phyloP scores from a whole-genome alignment of 2,329 filamentous ascomycete species.

The Ophiostoma fasciatum region DNA sequence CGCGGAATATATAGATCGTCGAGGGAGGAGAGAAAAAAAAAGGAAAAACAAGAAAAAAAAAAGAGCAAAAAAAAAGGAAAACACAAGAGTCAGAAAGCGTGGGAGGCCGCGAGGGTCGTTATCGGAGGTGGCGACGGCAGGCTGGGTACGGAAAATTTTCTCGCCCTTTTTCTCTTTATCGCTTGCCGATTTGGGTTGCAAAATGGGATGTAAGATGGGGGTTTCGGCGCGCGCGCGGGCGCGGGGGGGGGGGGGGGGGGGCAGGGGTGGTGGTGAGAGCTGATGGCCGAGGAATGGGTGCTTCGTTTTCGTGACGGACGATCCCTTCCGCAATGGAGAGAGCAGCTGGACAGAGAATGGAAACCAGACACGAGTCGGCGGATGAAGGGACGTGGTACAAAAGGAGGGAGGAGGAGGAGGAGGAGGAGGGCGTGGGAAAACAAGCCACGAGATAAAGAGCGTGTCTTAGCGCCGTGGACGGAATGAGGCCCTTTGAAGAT shows the following conservation, averaged over 20 bases:
- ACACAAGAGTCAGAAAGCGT: not conserved
- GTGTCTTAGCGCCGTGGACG: slow-evolving; percentile 1
- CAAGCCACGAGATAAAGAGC: slow-evolving; percentile 5
- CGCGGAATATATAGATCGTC: not conserved
- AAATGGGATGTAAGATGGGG: slow-evolving; percentile 4
- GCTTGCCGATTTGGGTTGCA: slow-evolving; percentile 7
- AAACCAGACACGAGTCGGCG: too few species aligned
- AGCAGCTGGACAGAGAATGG: not conserved
- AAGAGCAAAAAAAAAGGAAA: not conserved
- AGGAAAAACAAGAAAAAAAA: not conserved
- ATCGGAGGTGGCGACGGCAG: slow-evolving; percentile 8
- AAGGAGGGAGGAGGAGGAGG: not conserved
- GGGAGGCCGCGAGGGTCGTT: not conserved
- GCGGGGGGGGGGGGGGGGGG: not conserved
- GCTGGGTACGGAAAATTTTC: slow-evolving; percentile 4
- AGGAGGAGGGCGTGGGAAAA: not conserved
- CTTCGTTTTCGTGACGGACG: not conserved
- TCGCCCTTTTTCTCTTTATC: not conserved
- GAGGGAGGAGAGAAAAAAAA: slow-evolving; percentile 1
- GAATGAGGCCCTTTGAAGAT: slow-evolving; percentile 1
- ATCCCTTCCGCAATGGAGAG: not conserved
- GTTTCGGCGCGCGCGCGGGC: not conserved
- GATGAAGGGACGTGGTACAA: slow-evolving; percentile 1
- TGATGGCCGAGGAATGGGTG: not conserved
- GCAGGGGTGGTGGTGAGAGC: not conserved